A percentile compares a stretch with the other conserved stretches of the same genome.
Conservation (phyloP, 83 land plant genomes). For the Picea mariana region DNA sequence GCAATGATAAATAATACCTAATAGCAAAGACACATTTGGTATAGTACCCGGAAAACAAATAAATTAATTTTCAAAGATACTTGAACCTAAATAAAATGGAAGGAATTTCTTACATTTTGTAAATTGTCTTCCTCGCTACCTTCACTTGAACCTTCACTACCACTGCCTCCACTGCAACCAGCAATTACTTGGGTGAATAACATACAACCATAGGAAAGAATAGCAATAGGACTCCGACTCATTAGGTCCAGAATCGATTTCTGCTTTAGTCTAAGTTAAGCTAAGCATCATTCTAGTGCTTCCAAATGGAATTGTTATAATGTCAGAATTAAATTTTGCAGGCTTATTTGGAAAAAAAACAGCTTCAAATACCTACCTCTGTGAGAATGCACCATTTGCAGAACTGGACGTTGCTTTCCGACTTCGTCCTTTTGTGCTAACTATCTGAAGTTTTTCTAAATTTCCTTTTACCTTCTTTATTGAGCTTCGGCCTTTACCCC, state of each 20-base stretch:
- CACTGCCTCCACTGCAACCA: constrained; percentile 58
- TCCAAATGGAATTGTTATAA: neutral
- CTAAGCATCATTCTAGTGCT: neutral
- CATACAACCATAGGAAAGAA: no score
- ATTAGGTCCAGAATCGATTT: neutral
- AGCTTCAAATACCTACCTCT: constrained; percentile 42
- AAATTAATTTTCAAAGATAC: neutral
- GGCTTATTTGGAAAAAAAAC: neutral
- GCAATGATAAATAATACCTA: neutral
- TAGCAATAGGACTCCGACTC: neutral
- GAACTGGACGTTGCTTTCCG: constrained; percentile 56
- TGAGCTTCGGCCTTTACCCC: constrained; percentile 45
- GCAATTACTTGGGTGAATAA: neutral
- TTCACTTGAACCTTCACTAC: constrained; percentile 70
- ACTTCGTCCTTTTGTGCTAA: constrained; percentile 44
- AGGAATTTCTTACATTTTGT: constrained; percentile 35
- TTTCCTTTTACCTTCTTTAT: constrained; percentile 58
- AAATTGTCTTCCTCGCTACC: constrained; percentile 55
- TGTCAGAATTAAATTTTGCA: neutral
- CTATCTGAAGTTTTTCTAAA: constrained; percentile 37
- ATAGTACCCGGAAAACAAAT: neutral
- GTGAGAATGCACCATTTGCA: constrained; percentile 49
- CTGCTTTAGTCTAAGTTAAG: neutral
- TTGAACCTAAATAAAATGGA: neutral
- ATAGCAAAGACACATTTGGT: neutral